A percentile compares a stretch with the other conserved stretches of the same genome.
Conservation (phyloP, 495 filamentous ascomycete genomes). For the Penicillium soppii region DNA sequence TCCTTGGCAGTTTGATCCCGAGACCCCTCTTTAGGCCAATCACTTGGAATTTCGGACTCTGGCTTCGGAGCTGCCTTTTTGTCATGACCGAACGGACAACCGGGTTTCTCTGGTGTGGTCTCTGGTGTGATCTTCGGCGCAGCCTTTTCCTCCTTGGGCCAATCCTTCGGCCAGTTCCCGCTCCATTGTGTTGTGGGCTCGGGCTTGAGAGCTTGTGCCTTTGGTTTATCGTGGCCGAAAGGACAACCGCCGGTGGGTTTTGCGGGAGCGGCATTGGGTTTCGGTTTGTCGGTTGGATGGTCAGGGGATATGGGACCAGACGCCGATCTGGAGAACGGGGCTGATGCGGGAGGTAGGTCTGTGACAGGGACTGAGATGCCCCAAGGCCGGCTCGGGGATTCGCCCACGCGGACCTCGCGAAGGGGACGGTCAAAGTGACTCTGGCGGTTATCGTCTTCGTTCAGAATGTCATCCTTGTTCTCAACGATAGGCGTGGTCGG, state of each 20-base stretch:
- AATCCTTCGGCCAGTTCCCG: slow-evolving; percentile 12
- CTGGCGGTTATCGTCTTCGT: slow-evolving; percentile 37
- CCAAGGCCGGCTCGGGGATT: slow-evolving; percentile 89
- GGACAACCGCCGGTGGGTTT: slow-evolving; percentile 45
- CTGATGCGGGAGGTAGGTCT: slow-evolving; percentile 31
- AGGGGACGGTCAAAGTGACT: slow-evolving; percentile 75
- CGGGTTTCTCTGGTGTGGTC: slow-evolving; percentile 1
- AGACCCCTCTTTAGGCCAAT: background rate
- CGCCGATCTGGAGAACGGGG: slow-evolving; percentile 21
- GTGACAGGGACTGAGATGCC: slow-evolving; percentile 73
- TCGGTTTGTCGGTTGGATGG: slow-evolving; percentile 15
- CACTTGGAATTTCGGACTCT: background rate
- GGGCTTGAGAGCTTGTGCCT: slow-evolving; percentile 15
- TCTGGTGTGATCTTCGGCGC: too few relatives aligned
- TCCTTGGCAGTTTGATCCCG: background rate
- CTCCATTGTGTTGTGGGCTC: background rate
- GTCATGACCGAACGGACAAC: slow-evolving; percentile 5
- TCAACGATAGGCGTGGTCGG: slow-evolving; percentile 27
- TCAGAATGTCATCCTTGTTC: slow-evolving; percentile 37
- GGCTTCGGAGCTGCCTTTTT: slow-evolving; percentile 9
- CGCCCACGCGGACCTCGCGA: slow-evolving; percentile 80
- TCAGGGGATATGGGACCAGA: slow-evolving; percentile 21
- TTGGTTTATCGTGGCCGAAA: slow-evolving; percentile 44
- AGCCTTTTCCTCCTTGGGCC: slow-evolving; percentile 9
- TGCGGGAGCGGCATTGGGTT: slow-evolving; percentile 11